A percentile compares a stretch with the other conserved stretches of the same genome.
These are phyloP conservation scores for Batkoa obscura DNA, from an alignment of 371 early-diverging fungal species.

Conservation along the genomic window DNA sequence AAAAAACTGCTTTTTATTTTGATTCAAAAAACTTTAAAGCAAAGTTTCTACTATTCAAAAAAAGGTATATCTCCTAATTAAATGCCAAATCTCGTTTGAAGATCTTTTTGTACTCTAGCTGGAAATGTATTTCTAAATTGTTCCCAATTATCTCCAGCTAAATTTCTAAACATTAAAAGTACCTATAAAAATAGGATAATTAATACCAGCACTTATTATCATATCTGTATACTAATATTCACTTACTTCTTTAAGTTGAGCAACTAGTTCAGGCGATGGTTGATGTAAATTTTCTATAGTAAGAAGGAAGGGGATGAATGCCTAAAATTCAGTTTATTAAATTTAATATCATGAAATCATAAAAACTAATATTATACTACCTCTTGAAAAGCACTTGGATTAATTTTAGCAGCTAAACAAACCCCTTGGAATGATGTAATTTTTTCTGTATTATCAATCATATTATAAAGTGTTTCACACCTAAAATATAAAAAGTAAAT, in stretches of 20 bases:
- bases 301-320: neutral
- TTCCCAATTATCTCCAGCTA: neutral
- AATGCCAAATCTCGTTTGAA: neutral
- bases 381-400: conserved; percentile 63
- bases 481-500: conserved; percentile 8
- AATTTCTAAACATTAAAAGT: neutral
- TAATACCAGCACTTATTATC: neutral
- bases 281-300: neutral
- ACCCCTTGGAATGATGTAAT: conserved; percentile 82
- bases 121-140: neutral
- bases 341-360: neutral
- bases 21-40: no score
- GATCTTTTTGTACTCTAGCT: neutral
- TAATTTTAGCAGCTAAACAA: conserved; percentile 66
- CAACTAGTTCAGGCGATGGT: neutral
- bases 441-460: conserved; percentile 84
- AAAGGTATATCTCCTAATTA: neutral
- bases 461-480: conserved; percentile 36
- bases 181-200: neutral
- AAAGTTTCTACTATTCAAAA: no score
- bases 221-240: neutral
- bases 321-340: neutral
- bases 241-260: neutral
- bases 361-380: conserved; percentile 7
- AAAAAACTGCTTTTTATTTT: no score